Conservation (phyloP, 2,329 filamentous ascomycete species). For the Aspergillus sergii region DNA sequence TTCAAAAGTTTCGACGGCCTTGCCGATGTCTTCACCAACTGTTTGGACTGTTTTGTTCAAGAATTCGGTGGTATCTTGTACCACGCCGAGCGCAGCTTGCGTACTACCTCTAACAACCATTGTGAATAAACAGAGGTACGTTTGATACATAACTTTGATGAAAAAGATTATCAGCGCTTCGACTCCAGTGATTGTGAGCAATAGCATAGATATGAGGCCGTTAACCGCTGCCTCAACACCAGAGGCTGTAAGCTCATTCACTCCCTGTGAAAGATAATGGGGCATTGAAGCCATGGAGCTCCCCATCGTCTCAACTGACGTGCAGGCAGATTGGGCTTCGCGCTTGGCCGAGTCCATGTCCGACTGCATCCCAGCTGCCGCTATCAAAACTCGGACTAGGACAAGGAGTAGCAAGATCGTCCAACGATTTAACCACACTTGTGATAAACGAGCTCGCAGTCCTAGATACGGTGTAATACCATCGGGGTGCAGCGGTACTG, state of each 20-base stretch:
- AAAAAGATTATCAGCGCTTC: slow-evolving; percentile 88
- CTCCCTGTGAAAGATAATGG: slow-evolving; percentile 84
- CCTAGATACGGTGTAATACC: slow-evolving; percentile 89
- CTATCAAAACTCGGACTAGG: slow-evolving; percentile 76
- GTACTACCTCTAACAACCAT: slow-evolving; percentile 79
- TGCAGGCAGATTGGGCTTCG: slow-evolving; percentile 86
- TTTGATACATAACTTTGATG: slow-evolving; percentile 87
- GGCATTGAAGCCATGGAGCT: slow-evolving; percentile 98
- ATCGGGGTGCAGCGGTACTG: slow-evolving; percentile 64
- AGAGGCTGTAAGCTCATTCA: slow-evolving; percentile 81
- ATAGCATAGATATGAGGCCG: slow-evolving; percentile 76
- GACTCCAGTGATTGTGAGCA: slow-evolving; percentile 77
- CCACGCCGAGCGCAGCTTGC: slow-evolving; percentile 65
- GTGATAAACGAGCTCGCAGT: slow-evolving; percentile 83
- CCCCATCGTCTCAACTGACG: slow-evolving; percentile 87
- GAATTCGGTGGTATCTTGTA: slow-evolving; percentile 62
- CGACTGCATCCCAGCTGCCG: slow-evolving; percentile 70
- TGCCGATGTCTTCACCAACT: slow-evolving; percentile 51
- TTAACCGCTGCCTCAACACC: slow-evolving; percentile 79
- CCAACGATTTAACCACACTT: slow-evolving; percentile 98
- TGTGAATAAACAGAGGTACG: slow-evolving; percentile 86
- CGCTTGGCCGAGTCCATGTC: slow-evolving; percentile 75
- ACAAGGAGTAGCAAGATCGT: slow-evolving; percentile 86
- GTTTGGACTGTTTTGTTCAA: slow-evolving; percentile 58
- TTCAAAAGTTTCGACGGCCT: slow-evolving; percentile 52